Evolutionary conservation across 306 rosid species (phyloP).

Genomic region (Malus domestica): DNA sequence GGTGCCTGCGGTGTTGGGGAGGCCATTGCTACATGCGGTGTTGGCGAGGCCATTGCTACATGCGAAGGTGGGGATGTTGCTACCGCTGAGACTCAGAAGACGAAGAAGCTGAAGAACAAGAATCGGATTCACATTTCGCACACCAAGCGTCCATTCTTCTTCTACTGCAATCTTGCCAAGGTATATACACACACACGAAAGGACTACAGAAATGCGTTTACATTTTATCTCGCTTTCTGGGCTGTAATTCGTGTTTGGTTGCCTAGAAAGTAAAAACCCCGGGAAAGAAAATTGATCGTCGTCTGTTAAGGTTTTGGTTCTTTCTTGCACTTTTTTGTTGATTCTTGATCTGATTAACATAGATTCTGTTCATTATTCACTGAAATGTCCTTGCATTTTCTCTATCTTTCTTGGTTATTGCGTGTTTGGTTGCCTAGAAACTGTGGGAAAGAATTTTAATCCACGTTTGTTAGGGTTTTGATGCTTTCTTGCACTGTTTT

Average conservation of each 20-base stretch:
- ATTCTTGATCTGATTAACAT: background rate
- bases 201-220: background rate
- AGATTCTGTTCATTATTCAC: background rate
- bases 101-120: constrained; percentile 13
- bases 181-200: constrained; percentile 15
- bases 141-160: constrained; percentile 57
- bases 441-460: background rate
- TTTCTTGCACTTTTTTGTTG: background rate
- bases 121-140: constrained; percentile 57
- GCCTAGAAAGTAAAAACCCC: background rate
- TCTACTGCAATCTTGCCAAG: constrained; percentile 72
- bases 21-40: background rate
- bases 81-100: constrained; percentile 10
- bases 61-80: background rate
- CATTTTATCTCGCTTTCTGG: background rate
- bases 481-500: background rate
- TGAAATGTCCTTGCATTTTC: background rate
- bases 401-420: background rate
- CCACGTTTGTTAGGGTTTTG: background rate
- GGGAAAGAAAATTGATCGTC: background rate
- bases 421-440: background rate
- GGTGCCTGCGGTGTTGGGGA: background rate
- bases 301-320: background rate
- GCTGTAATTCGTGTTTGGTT: background rate
- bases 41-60: background rate